These are phyloP conservation scores for Populus simonii DNA, from an alignment of 345 rosid species.

Conservation along the genomic window DNA sequence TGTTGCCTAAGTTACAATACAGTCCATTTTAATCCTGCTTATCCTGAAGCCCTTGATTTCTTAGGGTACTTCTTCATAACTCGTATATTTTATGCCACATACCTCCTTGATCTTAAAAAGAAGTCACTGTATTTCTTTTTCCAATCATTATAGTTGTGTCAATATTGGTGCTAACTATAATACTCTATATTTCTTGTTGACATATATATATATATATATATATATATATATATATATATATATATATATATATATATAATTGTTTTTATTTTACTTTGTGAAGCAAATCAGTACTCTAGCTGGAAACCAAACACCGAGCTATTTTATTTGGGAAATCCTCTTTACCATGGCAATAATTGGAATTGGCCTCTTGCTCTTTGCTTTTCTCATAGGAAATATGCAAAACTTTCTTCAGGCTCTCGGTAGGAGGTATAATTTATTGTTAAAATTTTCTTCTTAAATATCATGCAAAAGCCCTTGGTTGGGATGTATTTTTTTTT, in stretches of 20 bases:
- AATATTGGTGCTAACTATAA: neutral
- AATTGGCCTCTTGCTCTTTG: constrained; percentile 86
- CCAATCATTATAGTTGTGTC: neutral
- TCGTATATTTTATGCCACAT: neutral
- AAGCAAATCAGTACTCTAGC: constrained; percentile 99
- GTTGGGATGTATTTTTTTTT: neutral
- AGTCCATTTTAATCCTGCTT: neutral
- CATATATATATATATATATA: neutral
- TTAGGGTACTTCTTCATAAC: neutral
- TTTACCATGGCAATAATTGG: constrained; percentile 82
- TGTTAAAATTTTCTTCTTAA: neutral
- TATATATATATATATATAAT: neutral
- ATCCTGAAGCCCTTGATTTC: neutral
- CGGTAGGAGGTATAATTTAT: constrained; percentile 55
- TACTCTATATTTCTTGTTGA: neutral
- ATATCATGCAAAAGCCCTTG: neutral
- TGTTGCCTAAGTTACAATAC: neutral
- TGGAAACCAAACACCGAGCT: constrained; percentile 84
- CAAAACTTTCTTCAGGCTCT: constrained; percentile 92
- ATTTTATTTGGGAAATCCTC: constrained; percentile 70
- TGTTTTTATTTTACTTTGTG: neutral
- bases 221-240: neutral
- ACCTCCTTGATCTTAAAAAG: neutral
- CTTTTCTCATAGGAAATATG: constrained; percentile 91
- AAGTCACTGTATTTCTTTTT: no score